A percentile compares a stretch with the other conserved stretches of the same genome.
phyloP scores from a whole-genome alignment of 805 yeast genomes.

The Scheffersomyces spartinae region DNA sequence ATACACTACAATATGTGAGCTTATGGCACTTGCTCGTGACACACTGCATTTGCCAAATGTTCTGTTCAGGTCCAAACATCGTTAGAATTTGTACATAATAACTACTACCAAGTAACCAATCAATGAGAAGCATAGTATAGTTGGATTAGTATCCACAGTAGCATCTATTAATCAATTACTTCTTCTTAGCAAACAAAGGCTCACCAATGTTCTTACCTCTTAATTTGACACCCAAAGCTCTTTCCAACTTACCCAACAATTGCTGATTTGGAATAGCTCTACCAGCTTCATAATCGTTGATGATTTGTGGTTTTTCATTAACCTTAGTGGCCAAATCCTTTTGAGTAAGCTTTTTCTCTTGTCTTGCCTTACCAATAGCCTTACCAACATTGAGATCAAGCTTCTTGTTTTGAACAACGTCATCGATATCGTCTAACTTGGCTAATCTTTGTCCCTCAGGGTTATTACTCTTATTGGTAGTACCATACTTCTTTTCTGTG shows the following conservation, averaged over 20 bases:
- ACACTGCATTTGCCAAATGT: no score
- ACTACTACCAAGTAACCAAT: no score
- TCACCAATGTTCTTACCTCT: constrained; percentile 94
- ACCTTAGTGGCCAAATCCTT: constrained; percentile 93
- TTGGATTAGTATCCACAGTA: no score
- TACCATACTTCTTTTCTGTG: constrained; percentile 85
- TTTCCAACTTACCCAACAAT: constrained; percentile 80
- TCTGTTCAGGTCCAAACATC: no score
- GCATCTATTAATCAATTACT: constrained; percentile 8
- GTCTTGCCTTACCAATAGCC: constrained; percentile 75
- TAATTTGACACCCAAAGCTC: constrained; percentile 87
- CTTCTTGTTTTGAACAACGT: constrained; percentile 86
- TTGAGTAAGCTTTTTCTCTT: constrained; percentile 81
- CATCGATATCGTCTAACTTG: constrained; percentile 86
- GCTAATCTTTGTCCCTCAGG: constrained; percentile 94
- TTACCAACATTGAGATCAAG: constrained; percentile 77
- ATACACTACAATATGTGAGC: no score
- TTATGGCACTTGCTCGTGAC: no score
- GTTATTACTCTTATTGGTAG: constrained; percentile 49
- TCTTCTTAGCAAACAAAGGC: constrained; percentile 59
- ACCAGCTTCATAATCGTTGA: constrained; percentile 95
- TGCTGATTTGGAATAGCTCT: constrained; percentile 96
- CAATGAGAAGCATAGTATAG: no score
- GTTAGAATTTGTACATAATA: no score
- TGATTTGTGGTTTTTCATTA: constrained; percentile 90